phyloP scores from a whole-genome alignment of 148 eudicot species.

The Chenopodium suecicum region DNA sequence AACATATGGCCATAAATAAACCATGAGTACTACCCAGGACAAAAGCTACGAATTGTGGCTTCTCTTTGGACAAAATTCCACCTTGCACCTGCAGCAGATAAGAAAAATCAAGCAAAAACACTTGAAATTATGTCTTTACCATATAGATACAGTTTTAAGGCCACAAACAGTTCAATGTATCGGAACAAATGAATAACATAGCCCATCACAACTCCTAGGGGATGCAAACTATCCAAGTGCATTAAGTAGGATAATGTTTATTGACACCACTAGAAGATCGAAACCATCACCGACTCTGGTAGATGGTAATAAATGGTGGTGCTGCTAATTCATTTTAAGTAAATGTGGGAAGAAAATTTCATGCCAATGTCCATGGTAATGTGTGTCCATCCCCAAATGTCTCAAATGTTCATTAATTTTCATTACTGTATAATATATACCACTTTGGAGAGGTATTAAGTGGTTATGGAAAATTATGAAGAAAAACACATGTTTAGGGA shows the following conservation, averaged over 20 bases:
- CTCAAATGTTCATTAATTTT: too few relatives aligned
- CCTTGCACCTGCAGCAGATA: conserved; percentile 44
- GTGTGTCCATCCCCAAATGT: too few relatives aligned
- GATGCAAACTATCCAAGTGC: not conserved
- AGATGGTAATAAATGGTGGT: too few relatives aligned
- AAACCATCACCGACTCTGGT: not conserved
- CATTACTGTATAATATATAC: too few relatives aligned
- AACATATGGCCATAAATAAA: not conserved
- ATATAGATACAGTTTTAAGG: not conserved
- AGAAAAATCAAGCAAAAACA: conserved; percentile 2
- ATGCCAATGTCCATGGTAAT: too few relatives aligned
- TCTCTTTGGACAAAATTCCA: conserved; percentile 36
- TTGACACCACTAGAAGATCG: too few relatives aligned
- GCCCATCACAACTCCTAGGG: not conserved
- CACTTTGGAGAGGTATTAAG: too few relatives aligned
- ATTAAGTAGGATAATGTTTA: too few relatives aligned
- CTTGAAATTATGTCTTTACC: not conserved
- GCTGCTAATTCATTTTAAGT: too few relatives aligned
- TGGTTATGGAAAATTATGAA: too few relatives aligned
- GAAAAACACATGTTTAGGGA: too few relatives aligned
- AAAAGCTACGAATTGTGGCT: conserved; percentile 63
- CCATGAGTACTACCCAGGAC: conserved; percentile 59
- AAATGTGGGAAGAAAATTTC: too few relatives aligned
- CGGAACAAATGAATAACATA: not conserved
- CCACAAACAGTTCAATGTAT: not conserved